Percentiles rank a stretch among this genome's conserved stretches.
Conservation (phyloP, 306 rosid species). For the Castanea mollissima region DNA sequence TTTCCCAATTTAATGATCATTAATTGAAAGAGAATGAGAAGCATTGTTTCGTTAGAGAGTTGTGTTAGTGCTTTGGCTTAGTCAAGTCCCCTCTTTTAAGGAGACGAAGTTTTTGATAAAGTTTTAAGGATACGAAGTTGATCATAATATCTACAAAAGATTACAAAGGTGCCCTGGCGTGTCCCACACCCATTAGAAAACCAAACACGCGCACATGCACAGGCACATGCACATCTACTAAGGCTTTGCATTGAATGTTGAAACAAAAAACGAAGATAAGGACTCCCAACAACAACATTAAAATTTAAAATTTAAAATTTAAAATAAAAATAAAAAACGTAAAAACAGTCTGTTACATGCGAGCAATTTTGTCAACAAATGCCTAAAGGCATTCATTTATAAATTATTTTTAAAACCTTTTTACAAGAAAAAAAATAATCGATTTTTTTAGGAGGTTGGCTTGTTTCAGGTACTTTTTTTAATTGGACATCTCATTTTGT, state of each 20-base stretch:
- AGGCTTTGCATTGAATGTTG: not conserved
- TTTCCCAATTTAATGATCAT: slow-evolving; percentile 11
- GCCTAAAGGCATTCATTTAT: too few species aligned
- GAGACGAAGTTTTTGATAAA: not conserved
- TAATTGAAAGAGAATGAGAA: not conserved
- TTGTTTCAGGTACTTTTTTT: too few species aligned
- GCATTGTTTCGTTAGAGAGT: not conserved
- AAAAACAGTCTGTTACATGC: too few species aligned
- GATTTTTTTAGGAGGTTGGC: accelerated
- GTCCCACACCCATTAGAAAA: slow-evolving; percentile 27
- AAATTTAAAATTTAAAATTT: too few species aligned
- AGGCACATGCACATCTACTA: not conserved
- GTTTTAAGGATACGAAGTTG: not conserved
- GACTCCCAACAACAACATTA: too few species aligned
- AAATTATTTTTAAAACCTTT: accelerated
- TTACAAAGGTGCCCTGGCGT: slow-evolving; percentile 10
- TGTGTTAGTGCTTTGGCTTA: slow-evolving; percentile 26
- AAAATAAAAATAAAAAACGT: too few species aligned
- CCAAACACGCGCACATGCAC: slow-evolving; percentile 15
- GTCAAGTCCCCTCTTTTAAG: slow-evolving; percentile 70
- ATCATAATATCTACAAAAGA: slow-evolving; percentile 18
- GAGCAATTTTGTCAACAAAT: too few species aligned
- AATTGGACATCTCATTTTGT: accelerated
- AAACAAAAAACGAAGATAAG: not conserved
- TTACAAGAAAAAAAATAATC: too few species aligned